phyloP scores from a whole-genome alignment of 768 basidiomycete genomes.

The Suillus lakei region DNA sequence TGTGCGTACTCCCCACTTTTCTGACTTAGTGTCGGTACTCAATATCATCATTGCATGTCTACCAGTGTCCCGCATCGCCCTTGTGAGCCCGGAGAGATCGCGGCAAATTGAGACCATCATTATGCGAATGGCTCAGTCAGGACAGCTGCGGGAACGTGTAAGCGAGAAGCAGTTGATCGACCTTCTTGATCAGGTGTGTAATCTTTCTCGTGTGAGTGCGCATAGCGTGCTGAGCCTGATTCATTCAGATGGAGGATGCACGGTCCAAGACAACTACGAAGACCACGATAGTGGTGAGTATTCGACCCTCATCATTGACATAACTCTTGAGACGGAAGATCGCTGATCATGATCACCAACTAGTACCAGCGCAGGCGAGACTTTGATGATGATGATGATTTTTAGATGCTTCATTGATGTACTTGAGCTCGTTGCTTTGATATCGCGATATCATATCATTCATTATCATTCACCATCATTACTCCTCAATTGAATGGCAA shows the following conservation, averaged over 20 bases:
- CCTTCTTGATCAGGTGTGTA: constrained; percentile 80
- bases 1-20: constrained; percentile 45
- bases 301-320: background rate
- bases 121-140: constrained; percentile 80
- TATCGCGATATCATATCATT: background rate
- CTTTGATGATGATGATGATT: constrained; percentile 70
- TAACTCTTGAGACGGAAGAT: constrained; percentile 10
- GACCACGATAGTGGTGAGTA: constrained; percentile 61
- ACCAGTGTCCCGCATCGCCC: constrained; percentile 83
- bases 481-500: background rate
- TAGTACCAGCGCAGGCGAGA: constrained; percentile 72
- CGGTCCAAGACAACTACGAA: constrained; percentile 52
- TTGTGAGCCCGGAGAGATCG: constrained; percentile 84
- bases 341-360: constrained; percentile 8
- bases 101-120: constrained; percentile 81
- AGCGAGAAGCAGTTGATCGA: constrained; percentile 84
- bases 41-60: constrained; percentile 1
- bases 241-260: constrained; percentile 56
- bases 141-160: constrained; percentile 78
- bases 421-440: background rate
- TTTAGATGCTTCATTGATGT: constrained; percentile 22
- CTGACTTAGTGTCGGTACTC: background rate
- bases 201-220: background rate
- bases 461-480: background rate
- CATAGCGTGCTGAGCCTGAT: background rate